Percentiles rank a stretch among this genome's conserved stretches.
Evolutionary conservation across 768 basidiomycete genomes (phyloP).

Genomic region (Tephrocybe sp.): DNA sequence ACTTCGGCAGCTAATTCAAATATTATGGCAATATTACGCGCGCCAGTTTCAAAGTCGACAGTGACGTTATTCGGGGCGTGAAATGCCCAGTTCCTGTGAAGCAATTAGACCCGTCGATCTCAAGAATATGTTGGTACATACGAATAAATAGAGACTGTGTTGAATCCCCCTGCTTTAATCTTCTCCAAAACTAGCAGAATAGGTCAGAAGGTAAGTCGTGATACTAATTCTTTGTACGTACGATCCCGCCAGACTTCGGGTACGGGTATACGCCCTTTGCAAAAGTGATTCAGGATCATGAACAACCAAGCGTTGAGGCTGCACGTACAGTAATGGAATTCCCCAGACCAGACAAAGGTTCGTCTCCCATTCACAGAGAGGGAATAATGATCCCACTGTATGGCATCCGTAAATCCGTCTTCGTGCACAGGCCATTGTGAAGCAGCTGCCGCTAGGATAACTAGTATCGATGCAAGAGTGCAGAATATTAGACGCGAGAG

Average conservation of each 20-base stretch:
- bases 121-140: no score
- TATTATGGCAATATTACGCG: slow-evolving; percentile 4
- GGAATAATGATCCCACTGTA: slow-evolving; percentile 11
- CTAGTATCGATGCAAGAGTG: neutral
- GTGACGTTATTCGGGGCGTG: slow-evolving; percentile 12
- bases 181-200: slow-evolving; percentile 7
- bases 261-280: slow-evolving; percentile 9
- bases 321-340: slow-evolving; percentile 11
- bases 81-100: slow-evolving; percentile 11
- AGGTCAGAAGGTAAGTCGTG: neutral
- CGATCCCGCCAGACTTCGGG: slow-evolving; percentile 12
- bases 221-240: neutral
- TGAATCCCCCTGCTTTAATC: slow-evolving; percentile 11
- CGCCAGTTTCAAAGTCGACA: slow-evolving; percentile 12
- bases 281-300: neutral
- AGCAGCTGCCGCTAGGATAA: neutral
- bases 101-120: no score
- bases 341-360: slow-evolving; percentile 11
- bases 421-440: slow-evolving; percentile 9
- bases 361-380: slow-evolving; percentile 9
- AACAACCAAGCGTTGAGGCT: neutral
- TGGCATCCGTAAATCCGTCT: slow-evolving; percentile 4
- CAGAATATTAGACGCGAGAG: neutral
- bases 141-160: slow-evolving; percentile 11
- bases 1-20: slow-evolving; percentile 10